Evolutionary conservation across 139 green algal genomes (phyloP).

Genomic region (Medakamo hakoo): DNA sequence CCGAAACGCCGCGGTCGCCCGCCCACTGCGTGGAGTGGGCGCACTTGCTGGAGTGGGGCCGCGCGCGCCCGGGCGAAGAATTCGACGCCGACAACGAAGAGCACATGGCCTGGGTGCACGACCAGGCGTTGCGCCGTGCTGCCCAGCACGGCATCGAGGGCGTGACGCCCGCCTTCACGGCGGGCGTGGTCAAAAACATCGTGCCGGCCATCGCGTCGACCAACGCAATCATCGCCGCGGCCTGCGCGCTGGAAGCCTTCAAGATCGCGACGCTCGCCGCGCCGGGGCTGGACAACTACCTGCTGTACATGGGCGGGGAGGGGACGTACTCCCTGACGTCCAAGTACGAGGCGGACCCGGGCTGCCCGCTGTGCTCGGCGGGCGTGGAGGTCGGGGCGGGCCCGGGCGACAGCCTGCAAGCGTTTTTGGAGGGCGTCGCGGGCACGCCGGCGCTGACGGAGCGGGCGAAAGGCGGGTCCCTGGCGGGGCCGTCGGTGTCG

Average conservation of each 20-base stretch:
- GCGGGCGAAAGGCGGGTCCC: too few relatives aligned
- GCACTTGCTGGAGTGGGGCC: constrained; percentile 86
- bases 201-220: constrained; percentile 97
- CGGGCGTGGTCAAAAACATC: constrained; percentile 99
- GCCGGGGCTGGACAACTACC: constrained; percentile 85
- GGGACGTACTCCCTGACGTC: constrained; percentile 91
- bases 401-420: constrained; percentile 33
- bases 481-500: too few relatives aligned
- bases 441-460: too few relatives aligned
- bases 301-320: constrained; percentile 92
- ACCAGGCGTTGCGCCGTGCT: constrained; percentile 53
- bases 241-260: constrained; percentile 82
- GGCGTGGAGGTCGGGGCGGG: constrained; percentile 55
- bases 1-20: constrained; percentile 75
- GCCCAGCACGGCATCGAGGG: constrained; percentile 76
- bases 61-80: constrained; percentile 50
- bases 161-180: constrained; percentile 69
- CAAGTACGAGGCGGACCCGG: constrained; percentile 68
- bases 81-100: constrained; percentile 82
- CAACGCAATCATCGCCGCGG: constrained; percentile 88
- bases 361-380: constrained; percentile 76
- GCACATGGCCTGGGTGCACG: constrained; percentile 93
- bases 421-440: too few relatives aligned
- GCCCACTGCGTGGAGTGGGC: constrained; percentile 98
- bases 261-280: constrained; percentile 87